phyloP scores from a whole-genome alignment of 192 early-diverging fungal species.

The Gryganskiella cystojenkinii region DNA sequence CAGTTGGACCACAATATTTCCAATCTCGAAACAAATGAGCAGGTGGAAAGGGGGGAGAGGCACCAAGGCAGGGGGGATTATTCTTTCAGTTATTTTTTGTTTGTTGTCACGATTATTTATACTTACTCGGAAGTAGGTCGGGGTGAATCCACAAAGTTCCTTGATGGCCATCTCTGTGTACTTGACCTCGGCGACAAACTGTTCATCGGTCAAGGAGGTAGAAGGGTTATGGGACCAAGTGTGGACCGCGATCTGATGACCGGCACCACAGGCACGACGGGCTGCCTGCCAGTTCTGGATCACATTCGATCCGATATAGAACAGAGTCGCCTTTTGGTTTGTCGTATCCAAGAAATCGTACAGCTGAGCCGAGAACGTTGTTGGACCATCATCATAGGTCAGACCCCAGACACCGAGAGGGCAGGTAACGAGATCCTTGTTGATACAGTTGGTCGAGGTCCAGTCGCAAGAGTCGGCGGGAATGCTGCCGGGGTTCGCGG shows the following conservation, averaged over 20 bases:
- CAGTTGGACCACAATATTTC: no score
- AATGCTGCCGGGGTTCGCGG: constrained; percentile 1
- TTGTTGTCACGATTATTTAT: no score
- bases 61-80: neutral
- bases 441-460: constrained; percentile 53
- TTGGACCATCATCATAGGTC: constrained; percentile 61
- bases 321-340: constrained; percentile 62
- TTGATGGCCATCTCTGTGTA: constrained; percentile 70
- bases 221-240: constrained; percentile 68
- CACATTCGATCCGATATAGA: constrained; percentile 60
- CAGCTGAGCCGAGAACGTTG: constrained; percentile 41
- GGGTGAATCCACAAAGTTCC: constrained; percentile 59
- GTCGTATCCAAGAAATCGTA: constrained; percentile 61
- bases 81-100: no score
- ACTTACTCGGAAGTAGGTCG: constrained; percentile 60
- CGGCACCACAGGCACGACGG: constrained; percentile 50
- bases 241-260: constrained; percentile 42
- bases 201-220: constrained; percentile 70
- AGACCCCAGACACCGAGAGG: constrained; percentile 61
- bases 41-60: constrained; percentile 10
- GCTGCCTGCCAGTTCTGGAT: constrained; percentile 50
- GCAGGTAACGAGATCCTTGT: constrained; percentile 50
- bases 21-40: constrained; percentile 47
- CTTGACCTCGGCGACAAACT: constrained; percentile 74
- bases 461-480: constrained; percentile 54